A percentile compares a stretch with the other conserved stretches of the same genome.
phyloP scores from a whole-genome alignment of 108 stramenopile species.

The Cyclostephanos invisitatus region DNA sequence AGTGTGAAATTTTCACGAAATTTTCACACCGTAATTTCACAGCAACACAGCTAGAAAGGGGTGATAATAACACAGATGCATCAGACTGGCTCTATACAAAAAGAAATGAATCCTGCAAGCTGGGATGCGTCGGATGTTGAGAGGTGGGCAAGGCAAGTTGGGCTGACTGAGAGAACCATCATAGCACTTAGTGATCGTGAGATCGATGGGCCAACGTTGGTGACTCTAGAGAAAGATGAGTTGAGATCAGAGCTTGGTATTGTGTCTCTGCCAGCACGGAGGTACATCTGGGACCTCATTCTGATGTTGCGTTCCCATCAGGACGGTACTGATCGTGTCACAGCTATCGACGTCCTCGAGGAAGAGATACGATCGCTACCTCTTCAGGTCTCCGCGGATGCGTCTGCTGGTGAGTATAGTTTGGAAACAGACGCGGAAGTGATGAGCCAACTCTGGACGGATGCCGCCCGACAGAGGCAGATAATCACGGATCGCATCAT shows the following conservation, averaged over 20 bases:
- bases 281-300: conserved; percentile 56
- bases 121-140: conserved; percentile 47
- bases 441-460: neutral
- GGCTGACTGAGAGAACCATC: conserved; percentile 25
- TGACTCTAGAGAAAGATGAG: conserved; percentile 47
- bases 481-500: conserved; percentile 44
- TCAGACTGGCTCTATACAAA: no score
- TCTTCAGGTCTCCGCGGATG: conserved; percentile 2
- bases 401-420: conserved; percentile 7
- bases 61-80: no score
- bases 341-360: conserved; percentile 39
- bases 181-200: conserved; percentile 37
- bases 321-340: conserved; percentile 21
- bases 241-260: conserved; percentile 52
- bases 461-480: conserved; percentile 19
- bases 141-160: conserved; percentile 42
- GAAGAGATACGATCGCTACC: conserved; percentile 46
- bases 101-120: conserved; percentile 27
- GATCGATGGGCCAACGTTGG: conserved; percentile 56
- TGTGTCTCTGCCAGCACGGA: conserved; percentile 42
- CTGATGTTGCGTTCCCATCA: conserved; percentile 30
- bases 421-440: conserved; percentile 5
- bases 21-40: no score
- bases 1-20: no score
- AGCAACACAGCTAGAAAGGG: no score